phyloP scores from a whole-genome alignment of 129 eudicot species.

The Solidago caesia region DNA sequence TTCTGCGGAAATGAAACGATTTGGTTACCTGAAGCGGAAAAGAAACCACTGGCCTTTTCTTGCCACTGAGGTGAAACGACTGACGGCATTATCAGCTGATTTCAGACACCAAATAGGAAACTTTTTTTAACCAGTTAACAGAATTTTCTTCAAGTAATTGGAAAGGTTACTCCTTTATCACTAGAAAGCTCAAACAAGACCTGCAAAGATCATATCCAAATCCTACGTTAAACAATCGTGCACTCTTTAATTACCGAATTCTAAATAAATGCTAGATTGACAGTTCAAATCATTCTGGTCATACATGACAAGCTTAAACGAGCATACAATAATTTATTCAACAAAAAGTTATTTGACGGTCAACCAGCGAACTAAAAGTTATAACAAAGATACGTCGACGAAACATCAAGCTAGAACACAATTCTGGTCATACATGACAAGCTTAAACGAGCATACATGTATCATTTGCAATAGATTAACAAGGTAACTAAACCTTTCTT shows the following conservation, averaged over 20 bases:
- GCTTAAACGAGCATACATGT: background rate
- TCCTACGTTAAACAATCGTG: slow-evolving; percentile 11
- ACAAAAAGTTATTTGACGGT: no score
- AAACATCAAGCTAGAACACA: no score
- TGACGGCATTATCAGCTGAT: slow-evolving; percentile 62
- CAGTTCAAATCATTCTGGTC: background rate
- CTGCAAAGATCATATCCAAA: slow-evolving; percentile 15
- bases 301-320: no score
- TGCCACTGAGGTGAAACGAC: slow-evolving; percentile 92
- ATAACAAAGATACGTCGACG: no score
- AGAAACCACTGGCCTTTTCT: slow-evolving; percentile 89
- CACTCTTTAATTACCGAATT: background rate
- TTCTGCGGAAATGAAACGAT: background rate
- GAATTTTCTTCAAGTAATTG: slow-evolving; percentile 4
- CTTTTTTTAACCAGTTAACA: background rate
- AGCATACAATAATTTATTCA: no score
- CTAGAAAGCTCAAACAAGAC: slow-evolving; percentile 5
- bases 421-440: no score
- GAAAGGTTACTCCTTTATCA: slow-evolving; percentile 13
- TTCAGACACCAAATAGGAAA: slow-evolving; percentile 24
- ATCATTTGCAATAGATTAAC: background rate
- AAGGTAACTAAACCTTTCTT: background rate
- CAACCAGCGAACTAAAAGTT: no score
- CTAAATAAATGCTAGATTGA: background rate
- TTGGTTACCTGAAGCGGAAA: slow-evolving; percentile 79